These are phyloP conservation scores for Discostella pseudostelligera DNA, from an alignment of 108 stramenopile genomes.

Conservation along the genomic window DNA sequence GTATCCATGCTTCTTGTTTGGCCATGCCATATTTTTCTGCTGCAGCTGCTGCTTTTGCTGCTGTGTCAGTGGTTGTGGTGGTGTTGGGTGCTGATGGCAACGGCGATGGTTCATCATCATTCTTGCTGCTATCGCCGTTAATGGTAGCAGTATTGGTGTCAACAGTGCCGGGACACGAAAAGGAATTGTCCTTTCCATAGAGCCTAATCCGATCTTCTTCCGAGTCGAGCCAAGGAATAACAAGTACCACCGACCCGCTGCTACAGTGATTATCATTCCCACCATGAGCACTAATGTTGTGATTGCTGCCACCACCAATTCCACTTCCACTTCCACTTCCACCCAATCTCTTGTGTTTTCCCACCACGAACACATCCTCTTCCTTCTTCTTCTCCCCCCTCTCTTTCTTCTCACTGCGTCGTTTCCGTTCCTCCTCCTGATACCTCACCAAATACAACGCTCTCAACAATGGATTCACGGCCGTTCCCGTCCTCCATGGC, in stretches of 20 bases:
- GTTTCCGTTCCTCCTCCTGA: conserved; percentile 13
- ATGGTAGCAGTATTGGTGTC: background rate
- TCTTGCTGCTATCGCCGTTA: background rate
- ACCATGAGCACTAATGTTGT: too few species aligned
- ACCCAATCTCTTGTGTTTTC: too few species aligned
- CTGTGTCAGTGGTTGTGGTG: background rate
- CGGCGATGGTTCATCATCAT: background rate
- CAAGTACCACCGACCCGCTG: conserved; percentile 43
- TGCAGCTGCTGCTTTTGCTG: too few species aligned
- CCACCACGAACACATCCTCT: too few species aligned
- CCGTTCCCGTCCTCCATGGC: conserved; percentile 81
- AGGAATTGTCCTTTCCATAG: conserved; percentile 29
- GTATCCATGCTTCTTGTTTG: conserved; percentile 42
- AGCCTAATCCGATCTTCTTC: conserved; percentile 31
- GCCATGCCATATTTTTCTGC: conserved; percentile 34
- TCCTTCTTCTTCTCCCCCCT: background rate
- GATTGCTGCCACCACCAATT: background rate
- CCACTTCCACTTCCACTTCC: too few species aligned
- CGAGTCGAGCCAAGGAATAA: conserved; percentile 58
- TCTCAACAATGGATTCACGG: conserved; percentile 71
- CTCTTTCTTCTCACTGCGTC: background rate
- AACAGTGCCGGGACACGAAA: background rate
- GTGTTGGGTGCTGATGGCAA: background rate
- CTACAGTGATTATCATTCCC: too few species aligned
- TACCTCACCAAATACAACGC: conserved; percentile 58